phyloP scores from a whole-genome alignment of 2,329 filamentous ascomycete genomes.

The Monilinia laxa region DNA sequence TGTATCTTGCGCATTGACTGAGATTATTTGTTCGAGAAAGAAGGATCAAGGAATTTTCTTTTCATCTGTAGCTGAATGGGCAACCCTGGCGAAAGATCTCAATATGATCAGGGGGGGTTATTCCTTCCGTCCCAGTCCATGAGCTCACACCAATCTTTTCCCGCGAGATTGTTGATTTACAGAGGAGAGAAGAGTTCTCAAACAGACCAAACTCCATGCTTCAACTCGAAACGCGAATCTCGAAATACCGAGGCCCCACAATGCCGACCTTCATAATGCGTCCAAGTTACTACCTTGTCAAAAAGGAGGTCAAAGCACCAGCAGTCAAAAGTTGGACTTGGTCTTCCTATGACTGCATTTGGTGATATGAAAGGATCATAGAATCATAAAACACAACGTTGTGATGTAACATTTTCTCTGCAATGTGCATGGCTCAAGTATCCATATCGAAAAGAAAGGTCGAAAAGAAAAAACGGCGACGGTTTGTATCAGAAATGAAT shows the following conservation, averaged over 20 bases:
- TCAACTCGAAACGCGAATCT: slow-evolving; percentile 6
- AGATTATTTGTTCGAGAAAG: neutral
- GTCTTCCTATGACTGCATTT: neutral
- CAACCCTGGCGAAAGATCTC: neutral
- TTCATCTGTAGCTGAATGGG: no score
- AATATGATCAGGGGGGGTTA: neutral
- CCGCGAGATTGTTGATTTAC: neutral
- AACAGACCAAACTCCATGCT: neutral
- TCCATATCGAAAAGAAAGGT: no score
- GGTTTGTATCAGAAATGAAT: neutral
- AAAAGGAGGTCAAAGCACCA: neutral
- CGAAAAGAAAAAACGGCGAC: no score
- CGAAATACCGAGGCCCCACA: neutral
- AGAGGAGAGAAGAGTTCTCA: neutral
- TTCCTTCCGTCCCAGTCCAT: neutral
- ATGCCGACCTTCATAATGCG: neutral
- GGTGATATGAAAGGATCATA: neutral
- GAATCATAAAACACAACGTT: neutral
- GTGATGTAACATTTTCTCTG: neutral
- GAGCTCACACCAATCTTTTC: neutral
- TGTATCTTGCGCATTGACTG: neutral
- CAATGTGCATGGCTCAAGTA: neutral
- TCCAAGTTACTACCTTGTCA: neutral
- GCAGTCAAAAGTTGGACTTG: neutral
- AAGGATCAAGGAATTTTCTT: neutral